These are phyloP conservation scores for Rhododendron molle DNA, from an alignment of 148 eudicot species.

Conservation along the genomic window DNA sequence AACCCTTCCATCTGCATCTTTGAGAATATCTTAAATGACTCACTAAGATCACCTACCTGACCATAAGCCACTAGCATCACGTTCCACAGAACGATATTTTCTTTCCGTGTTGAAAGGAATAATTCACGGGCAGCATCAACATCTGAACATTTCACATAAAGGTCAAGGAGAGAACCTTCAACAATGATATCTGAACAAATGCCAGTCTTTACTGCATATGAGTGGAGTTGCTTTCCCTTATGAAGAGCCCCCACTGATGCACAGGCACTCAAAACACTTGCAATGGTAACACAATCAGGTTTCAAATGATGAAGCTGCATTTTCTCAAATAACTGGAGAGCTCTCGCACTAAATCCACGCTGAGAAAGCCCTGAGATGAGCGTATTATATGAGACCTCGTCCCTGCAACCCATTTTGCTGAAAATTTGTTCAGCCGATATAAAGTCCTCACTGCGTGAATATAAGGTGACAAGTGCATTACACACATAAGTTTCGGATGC, in stretches of 20 bases:
- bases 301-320: conserved; percentile 69
- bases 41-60: conserved; percentile 55
- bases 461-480: conserved; percentile 74
- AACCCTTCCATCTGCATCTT: conserved; percentile 64
- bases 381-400: conserved; percentile 76
- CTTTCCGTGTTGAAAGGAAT: conserved; percentile 56
- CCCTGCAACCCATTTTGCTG: conserved; percentile 54
- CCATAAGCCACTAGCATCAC: conserved; percentile 92
- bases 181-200: conserved; percentile 69
- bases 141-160: conserved; percentile 87
- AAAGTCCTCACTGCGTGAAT: conserved; percentile 61
- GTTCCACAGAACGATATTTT: conserved; percentile 84
- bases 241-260: conserved; percentile 61
- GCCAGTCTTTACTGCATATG: conserved; percentile 76
- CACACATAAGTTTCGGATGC: conserved; percentile 60
- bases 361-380: conserved; percentile 87
- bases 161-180: conserved; percentile 94
- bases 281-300: conserved; percentile 84
- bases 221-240: conserved; percentile 82
- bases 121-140: conserved; percentile 59
- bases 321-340: conserved; percentile 55
- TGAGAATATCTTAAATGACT: conserved; percentile 49
- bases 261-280: conserved; percentile 72
- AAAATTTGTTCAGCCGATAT: conserved; percentile 56
- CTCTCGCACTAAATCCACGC: conserved; percentile 49